Conservation (phyloP, 2,329 filamentous ascomycete species). For the Chaetomiaceae sp. region DNA sequence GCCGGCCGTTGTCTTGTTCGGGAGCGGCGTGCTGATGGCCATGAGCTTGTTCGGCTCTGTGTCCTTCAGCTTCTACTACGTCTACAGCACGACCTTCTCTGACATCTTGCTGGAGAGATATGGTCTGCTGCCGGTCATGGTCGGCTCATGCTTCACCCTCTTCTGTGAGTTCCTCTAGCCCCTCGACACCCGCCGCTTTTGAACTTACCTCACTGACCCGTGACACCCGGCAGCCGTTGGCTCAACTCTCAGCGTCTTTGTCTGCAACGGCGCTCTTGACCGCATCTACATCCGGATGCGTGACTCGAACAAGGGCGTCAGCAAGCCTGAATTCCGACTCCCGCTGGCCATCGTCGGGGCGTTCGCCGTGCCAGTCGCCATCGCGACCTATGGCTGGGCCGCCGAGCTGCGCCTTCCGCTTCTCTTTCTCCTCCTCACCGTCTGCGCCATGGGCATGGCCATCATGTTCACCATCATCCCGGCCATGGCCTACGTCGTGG, state of each 20-base stretch:
- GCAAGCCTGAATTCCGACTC: constrained; percentile 48
- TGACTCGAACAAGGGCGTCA: constrained; percentile 33
- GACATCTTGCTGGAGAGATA: constrained; percentile 44
- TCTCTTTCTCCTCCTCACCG: constrained; percentile 36
- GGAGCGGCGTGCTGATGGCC: constrained; percentile 44
- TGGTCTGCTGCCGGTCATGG: constrained; percentile 42
- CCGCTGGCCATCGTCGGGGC: constrained; percentile 45
- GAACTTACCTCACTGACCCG: constrained; percentile 9
- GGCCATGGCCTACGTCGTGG: constrained; percentile 50
- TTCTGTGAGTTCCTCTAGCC: constrained; percentile 40
- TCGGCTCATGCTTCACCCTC: constrained; percentile 47
- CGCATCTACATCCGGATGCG: constrained; percentile 46
- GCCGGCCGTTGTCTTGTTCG: constrained; percentile 39
- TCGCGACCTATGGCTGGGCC: constrained; percentile 47
- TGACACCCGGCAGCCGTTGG: constrained; percentile 37
- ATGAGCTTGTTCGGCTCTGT: constrained; percentile 42
- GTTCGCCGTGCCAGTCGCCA: constrained; percentile 39
- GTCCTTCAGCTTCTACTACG: constrained; percentile 47
- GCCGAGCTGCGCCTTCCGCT: constrained; percentile 39
- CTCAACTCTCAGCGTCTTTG: constrained; percentile 39
- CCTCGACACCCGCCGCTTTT: background rate
- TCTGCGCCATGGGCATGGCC: constrained; percentile 40
- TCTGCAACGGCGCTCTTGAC: constrained; percentile 48
- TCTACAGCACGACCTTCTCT: constrained; percentile 48
- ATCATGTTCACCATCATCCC: constrained; percentile 44